Evolutionary conservation across 192 early-diverging fungal species (phyloP).

Genomic region (Backusella circina): DNA sequence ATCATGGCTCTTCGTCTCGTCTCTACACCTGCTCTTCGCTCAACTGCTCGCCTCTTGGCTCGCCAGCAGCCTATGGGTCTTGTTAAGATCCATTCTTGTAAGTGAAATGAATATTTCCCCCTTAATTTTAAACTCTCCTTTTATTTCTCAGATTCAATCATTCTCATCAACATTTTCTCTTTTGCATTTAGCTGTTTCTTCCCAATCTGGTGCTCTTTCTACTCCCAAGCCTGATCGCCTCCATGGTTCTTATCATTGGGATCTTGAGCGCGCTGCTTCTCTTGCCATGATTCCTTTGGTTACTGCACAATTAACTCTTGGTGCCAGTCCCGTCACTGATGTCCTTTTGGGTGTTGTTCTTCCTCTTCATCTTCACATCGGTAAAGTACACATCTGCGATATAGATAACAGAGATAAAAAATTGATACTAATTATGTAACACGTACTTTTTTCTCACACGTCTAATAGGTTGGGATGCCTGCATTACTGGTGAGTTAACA

Average conservation of each 20-base stretch:
- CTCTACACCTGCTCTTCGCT: conserved; percentile 23
- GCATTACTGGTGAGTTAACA: conserved; percentile 29
- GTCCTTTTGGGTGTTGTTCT: conserved; percentile 85
- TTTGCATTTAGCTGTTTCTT: background rate
- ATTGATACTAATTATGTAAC: background rate
- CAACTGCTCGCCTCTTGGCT: conserved; percentile 9
- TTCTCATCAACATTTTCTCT: background rate
- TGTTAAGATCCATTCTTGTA: conserved; percentile 33
- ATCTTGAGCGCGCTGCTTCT: conserved; percentile 85
- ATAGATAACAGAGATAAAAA: background rate
- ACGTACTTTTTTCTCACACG: conserved; percentile 2
- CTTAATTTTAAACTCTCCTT: background rate
- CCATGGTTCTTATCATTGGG: conserved; percentile 96
- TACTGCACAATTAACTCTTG: conserved; percentile 69
- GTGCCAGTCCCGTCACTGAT: conserved; percentile 87
- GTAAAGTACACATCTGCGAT: conserved; percentile 62
- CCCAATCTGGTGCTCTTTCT: conserved; percentile 34
- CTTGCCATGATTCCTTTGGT: conserved; percentile 74
- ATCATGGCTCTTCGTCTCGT: conserved; percentile 29
- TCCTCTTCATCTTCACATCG: conserved; percentile 89
- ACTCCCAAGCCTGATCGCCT: conserved; percentile 54
- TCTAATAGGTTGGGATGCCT: conserved; percentile 29
- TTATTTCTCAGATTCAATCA: conserved; percentile 6
- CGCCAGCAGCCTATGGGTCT: conserved; percentile 32
- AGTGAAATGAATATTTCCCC: background rate